These are phyloP conservation scores for Starmerella kuoi DNA, from an alignment of 805 yeast species.

Conservation along the genomic window DNA sequence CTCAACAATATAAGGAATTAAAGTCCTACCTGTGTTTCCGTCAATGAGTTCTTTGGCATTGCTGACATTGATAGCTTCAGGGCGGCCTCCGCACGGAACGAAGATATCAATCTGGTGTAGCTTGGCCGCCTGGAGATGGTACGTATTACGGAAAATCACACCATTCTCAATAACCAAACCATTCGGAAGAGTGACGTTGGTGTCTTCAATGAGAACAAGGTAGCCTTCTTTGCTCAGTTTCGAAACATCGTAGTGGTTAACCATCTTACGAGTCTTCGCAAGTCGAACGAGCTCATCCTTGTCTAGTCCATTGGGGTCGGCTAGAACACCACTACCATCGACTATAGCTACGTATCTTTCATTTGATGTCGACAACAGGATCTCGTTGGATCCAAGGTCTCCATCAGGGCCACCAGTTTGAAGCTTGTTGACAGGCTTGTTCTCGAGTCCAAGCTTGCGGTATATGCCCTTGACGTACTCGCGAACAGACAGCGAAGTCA, in stretches of 20 bases:
- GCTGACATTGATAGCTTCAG: conserved; percentile 82
- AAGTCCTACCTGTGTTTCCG: conserved; percentile 55
- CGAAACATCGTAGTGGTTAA: conserved; percentile 52
- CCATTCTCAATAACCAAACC: conserved; percentile 73
- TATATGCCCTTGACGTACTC: conserved; percentile 82
- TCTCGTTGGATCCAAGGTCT: conserved; percentile 92
- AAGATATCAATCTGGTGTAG: conserved; percentile 63
- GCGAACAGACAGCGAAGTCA: conserved; percentile 91
- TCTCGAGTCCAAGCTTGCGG: conserved; percentile 54
- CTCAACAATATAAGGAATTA: conserved; percentile 82
- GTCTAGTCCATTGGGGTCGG: conserved; percentile 82
- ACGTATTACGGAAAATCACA: conserved; percentile 76
- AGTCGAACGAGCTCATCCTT: conserved; percentile 64
- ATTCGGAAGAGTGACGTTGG: conserved; percentile 61
- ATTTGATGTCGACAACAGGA: conserved; percentile 52
- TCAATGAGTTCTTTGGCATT: conserved; percentile 65
- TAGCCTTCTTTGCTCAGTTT: conserved; percentile 67
- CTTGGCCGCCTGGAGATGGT: conserved; percentile 64
- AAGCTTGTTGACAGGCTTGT: conserved; percentile 55
- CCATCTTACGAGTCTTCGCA: conserved; percentile 66
- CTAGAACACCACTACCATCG: conserved; percentile 92
- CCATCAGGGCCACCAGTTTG: conserved; percentile 99
- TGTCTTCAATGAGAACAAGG: conserved; percentile 73
- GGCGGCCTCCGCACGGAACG: conserved; percentile 99
- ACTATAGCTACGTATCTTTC: conserved; percentile 81